These are phyloP conservation scores for Alternaria alternata DNA, from an alignment of 2,329 filamentous ascomycete species.

Conservation along the genomic window DNA sequence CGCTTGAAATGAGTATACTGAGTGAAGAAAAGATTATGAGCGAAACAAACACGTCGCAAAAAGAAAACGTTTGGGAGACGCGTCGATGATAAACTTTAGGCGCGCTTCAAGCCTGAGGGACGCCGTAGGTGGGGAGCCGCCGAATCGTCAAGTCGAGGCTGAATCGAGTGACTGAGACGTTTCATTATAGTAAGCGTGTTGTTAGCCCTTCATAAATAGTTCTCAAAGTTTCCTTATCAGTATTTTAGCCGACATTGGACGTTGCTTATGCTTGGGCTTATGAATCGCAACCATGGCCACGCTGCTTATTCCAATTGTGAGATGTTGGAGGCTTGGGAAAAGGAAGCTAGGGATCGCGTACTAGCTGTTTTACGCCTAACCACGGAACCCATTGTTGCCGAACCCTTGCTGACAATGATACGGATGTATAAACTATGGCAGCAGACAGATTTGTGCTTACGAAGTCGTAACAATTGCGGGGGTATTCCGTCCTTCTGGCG, in stretches of 20 bases:
- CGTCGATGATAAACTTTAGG: constrained; percentile 20
- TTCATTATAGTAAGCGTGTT: background rate
- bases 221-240: constrained; percentile 1
- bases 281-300: constrained; percentile 9
- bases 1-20: constrained; percentile 12
- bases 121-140: constrained; percentile 30
- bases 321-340: constrained; percentile 7
- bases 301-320: background rate
- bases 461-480: background rate
- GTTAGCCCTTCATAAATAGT: constrained; percentile 4
- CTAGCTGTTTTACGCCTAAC: constrained; percentile 12
- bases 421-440: background rate
- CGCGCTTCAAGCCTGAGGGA: constrained; percentile 15
- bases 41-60: constrained; percentile 12
- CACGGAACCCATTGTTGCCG: constrained; percentile 8
- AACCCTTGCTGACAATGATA: constrained; percentile 4
- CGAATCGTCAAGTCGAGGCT: constrained; percentile 7
- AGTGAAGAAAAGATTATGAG: constrained; percentile 6
- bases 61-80: constrained; percentile 17
- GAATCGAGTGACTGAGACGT: constrained; percentile 9
- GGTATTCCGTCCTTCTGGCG: background rate
- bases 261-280: constrained; percentile 11
- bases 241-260: background rate
- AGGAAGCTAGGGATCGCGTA: background rate
- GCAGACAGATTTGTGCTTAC: background rate